Evolutionary conservation across 1,284 basidiomycete genomes (phyloP).

Genomic region (Rhizoctonia solani): DNA sequence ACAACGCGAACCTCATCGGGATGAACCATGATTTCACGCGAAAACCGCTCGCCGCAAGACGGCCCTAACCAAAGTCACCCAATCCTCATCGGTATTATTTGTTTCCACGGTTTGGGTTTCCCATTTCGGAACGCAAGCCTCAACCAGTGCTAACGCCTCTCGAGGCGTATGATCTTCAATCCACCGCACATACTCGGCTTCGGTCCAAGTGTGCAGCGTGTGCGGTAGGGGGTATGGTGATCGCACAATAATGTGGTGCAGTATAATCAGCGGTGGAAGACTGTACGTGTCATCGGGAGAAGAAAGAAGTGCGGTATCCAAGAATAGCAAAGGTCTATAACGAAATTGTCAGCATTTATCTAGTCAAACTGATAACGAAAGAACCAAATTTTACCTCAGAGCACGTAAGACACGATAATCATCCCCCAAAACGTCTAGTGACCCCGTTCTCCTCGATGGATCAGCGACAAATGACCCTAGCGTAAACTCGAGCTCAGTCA

Average conservation of each 20-base stretch:
- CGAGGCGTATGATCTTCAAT: constrained; percentile 75
- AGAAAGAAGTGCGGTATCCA: constrained; percentile 72
- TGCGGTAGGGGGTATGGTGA: constrained; percentile 85
- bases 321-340: constrained; percentile 85
- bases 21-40: constrained; percentile 1
- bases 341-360: not conserved
- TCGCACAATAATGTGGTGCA: constrained; percentile 91
- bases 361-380: not conserved
- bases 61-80: constrained; percentile 38
- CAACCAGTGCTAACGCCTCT: constrained; percentile 72
- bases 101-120: constrained; percentile 55
- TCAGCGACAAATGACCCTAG: constrained; percentile 75
- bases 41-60: constrained; percentile 27
- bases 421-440: constrained; percentile 72
- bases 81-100: constrained; percentile 50
- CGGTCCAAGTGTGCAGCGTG: constrained; percentile 85
- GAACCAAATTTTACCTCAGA: constrained; percentile 63
- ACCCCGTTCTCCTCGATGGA: constrained; percentile 52
- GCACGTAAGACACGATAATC: constrained; percentile 80
- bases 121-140: constrained; percentile 71
- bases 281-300: constrained; percentile 68
- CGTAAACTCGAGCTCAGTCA: constrained; percentile 94
- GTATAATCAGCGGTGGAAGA: constrained; percentile 78
- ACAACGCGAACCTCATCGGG: not conserved
- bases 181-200: constrained; percentile 90